Evolutionary conservation across 2,329 filamentous ascomycete genomes (phyloP).

Genomic region (Aspergillus hortae): DNA sequence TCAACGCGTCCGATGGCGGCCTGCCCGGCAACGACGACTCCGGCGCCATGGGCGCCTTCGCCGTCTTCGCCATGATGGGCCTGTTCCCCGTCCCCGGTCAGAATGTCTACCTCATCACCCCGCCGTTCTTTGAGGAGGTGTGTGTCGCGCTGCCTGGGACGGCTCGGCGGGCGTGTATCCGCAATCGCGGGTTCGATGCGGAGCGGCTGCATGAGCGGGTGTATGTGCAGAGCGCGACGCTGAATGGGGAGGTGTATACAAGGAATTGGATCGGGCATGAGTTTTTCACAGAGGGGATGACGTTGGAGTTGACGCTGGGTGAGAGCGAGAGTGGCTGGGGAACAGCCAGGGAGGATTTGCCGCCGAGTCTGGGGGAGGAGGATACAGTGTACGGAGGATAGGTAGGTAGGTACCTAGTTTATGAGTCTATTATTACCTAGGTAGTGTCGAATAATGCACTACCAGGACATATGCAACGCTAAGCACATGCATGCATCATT

Average conservation of each 20-base stretch:
- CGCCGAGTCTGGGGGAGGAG: constrained; percentile 42
- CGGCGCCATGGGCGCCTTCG: constrained; percentile 66
- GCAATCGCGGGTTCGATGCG: constrained; percentile 58
- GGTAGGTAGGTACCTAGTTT: no score
- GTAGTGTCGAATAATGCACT: no score
- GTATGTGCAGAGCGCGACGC: constrained; percentile 63
- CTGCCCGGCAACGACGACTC: constrained; percentile 68
- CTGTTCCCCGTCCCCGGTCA: constrained; percentile 66
- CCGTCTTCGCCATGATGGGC: constrained; percentile 66
- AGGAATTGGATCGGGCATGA: constrained; percentile 65
- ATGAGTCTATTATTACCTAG: no score
- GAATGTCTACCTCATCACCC: constrained; percentile 64
- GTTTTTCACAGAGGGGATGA: constrained; percentile 63
- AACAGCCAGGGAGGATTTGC: constrained; percentile 55
- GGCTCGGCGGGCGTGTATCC: constrained; percentile 56
- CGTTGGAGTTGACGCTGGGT: constrained; percentile 62
- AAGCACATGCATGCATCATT: not conserved
- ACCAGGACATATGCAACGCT: not conserved
- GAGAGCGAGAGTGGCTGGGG: constrained; percentile 64
- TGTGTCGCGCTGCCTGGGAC: constrained; percentile 57
- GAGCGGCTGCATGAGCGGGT: constrained; percentile 30
- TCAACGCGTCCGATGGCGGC: constrained; percentile 54
- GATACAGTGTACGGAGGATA: not conserved
- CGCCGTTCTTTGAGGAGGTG: constrained; percentile 62
- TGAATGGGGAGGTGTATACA: constrained; percentile 58